phyloP scores from a whole-genome alignment of 2,329 filamentous ascomycete species.

The Fusarium fujikuroi region DNA sequence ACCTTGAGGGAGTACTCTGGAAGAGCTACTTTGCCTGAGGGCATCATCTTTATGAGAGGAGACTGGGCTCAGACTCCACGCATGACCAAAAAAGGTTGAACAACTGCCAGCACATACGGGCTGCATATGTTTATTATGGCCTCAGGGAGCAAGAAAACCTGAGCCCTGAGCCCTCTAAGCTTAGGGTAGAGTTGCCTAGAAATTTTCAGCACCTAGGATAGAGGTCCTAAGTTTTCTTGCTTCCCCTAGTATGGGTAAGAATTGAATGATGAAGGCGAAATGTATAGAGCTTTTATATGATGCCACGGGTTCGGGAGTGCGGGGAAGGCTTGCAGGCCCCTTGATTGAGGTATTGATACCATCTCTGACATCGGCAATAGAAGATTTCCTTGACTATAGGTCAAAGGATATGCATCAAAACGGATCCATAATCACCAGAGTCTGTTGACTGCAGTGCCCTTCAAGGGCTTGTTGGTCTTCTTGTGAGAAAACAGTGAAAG shows the following conservation, averaged over 20 bases:
- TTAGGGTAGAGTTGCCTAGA: not conserved
- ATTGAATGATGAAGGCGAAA: constrained; percentile 12
- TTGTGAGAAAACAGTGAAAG: not conserved
- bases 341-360: not conserved
- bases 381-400: not conserved
- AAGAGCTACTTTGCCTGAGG: constrained; percentile 96
- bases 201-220: not conserved
- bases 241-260: not conserved
- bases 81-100: not conserved
- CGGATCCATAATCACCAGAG: not conserved
- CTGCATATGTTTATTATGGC: constrained; percentile 23
- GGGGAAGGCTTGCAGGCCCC: constrained; percentile 4
- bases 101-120: not conserved
- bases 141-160: not conserved
- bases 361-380: not conserved
- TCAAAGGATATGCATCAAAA: not conserved
- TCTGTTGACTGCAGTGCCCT: not conserved
- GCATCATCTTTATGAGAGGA: constrained; percentile 11
- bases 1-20: constrained; percentile 95
- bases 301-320: constrained; percentile 11
- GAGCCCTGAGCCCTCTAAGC: not conserved
- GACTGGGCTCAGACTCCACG: constrained; percentile 6
- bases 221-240: not conserved
- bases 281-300: constrained; percentile 41
- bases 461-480: no score